phyloP scores from a whole-genome alignment of 129 eudicot genomes.

The Daucus carota region DH1_v3.0 NC_030385.2:40523001-40523500 shows the following conservation, averaged over 20 bases:
- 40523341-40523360: conserved; percentile 82
- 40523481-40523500: conserved; percentile 74
- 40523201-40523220: conserved; percentile 80
- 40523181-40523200: conserved; percentile 69
- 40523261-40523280: conserved; percentile 69
- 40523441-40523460: conserved; percentile 72
- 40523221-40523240: conserved; percentile 84
- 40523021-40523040: conserved; percentile 73
- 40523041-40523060: conserved; percentile 96
- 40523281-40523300: conserved; percentile 87
- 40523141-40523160: conserved; percentile 98
- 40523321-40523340: conserved; percentile 57
- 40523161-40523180: conserved; percentile 91
- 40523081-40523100: conserved; percentile 57
- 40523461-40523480: conserved; percentile 92
- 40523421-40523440: conserved; percentile 53
- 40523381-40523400: conserved; percentile 86
- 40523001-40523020: conserved; percentile 73
- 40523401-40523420: conserved; percentile 61
- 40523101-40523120: conserved; percentile 78
- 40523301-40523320: conserved; percentile 75
- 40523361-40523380: conserved; percentile 85
- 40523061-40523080: conserved; percentile 93
- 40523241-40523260: conserved; percentile 72
- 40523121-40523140: conserved; percentile 82